Evolutionary conservation across 371 early-diverging fungal genomes (phyloP), one percentile per base, ranked within the genome.

Genomic region (Lichtheimia corymbifera): DNA sequence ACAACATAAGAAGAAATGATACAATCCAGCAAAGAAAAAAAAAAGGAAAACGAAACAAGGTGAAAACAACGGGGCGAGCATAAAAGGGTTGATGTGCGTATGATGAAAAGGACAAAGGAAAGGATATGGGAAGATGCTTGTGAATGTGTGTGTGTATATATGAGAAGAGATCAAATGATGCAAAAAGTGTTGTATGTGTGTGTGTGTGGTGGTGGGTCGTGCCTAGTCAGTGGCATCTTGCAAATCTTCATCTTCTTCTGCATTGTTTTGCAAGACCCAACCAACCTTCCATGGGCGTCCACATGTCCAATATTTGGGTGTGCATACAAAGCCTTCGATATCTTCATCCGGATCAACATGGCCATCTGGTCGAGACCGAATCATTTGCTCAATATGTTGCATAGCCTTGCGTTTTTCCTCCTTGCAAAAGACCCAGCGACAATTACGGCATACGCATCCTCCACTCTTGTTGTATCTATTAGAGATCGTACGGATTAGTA

Each of bases 351-450:
- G 73, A 50, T 73, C 72, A 13, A 79, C 58, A 17, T 58, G 40
- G 15, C 73, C 72, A 62, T 74, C 74, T 22, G 76, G 76, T 27
- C 80, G 71, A 13, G 59, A 61, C 13, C 66, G 59, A 15, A 73
- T 71, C 80, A 80, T 80, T 13, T 61, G 58, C 41, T 76, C 76
- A 45, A 80, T 80, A 45, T 71, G 64, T 45, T 69, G 70, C 45
- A 77, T 60, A 3, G 80, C 80, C 47, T 80, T 80, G 43, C 73
- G 63, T 57, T 76, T 76, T 44, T 80, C 80, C 64, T 80, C 80
- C 64, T 80, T 80, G 55, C 77, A 80, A 44, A 80, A 69, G 0
- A 80, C 77, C 80, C 80, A 80, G 1, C 77, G 74, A 52, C 80
- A 80, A 55, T 73, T 62, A 17, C 72, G 71, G 49, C 80, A 80